A percentile compares a stretch with the other conserved stretches of the same genome.
Conservation (phyloP, 2,329 filamentous ascomycete genomes). For the Trichoderma sp. region DNA sequence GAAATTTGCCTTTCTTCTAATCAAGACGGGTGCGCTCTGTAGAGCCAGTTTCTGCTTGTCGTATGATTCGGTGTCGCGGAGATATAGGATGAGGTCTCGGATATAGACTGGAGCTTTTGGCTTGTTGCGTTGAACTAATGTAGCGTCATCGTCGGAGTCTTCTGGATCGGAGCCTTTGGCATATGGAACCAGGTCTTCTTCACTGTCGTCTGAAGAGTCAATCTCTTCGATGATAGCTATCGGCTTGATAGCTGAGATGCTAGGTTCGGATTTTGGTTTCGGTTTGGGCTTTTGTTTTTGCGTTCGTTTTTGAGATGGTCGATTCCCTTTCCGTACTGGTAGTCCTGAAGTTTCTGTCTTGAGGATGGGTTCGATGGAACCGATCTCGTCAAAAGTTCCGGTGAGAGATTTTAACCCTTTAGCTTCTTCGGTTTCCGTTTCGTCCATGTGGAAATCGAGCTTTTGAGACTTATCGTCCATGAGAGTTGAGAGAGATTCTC, state of each 20-base stretch:
- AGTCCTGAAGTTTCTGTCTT: conserved; percentile 29
- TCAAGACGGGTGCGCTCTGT: conserved; percentile 74
- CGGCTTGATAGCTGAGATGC: conserved; percentile 39
- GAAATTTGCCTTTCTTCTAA: conserved; percentile 85
- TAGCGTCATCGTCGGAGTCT: conserved; percentile 92
- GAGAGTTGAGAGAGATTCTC: conserved; percentile 69
- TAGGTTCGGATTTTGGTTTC: conserved; percentile 38
- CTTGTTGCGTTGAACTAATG: conserved; percentile 81
- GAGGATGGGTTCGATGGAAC: conserved; percentile 58
- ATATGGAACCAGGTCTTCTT: conserved; percentile 74
- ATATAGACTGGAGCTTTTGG: conserved; percentile 87
- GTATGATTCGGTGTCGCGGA: conserved; percentile 81
- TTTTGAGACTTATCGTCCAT: conserved; percentile 69
- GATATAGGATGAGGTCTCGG: conserved; percentile 76
- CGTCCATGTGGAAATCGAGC: conserved; percentile 84
- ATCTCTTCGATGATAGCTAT: conserved; percentile 68
- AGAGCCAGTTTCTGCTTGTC: conserved; percentile 83
- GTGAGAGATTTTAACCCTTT: conserved; percentile 73
- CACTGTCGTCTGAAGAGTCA: conserved; percentile 57
- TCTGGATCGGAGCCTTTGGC: conserved; percentile 85
- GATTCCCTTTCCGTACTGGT: conserved; percentile 6
- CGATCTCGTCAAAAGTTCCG: conserved; percentile 64
- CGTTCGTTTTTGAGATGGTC: conserved; percentile 31
- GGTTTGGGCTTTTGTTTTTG: conserved; percentile 33
- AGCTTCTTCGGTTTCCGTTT: conserved; percentile 73